phyloP scores from a whole-genome alignment of 768 basidiomycete genomes.

The Pleurotus eryngii region DNA sequence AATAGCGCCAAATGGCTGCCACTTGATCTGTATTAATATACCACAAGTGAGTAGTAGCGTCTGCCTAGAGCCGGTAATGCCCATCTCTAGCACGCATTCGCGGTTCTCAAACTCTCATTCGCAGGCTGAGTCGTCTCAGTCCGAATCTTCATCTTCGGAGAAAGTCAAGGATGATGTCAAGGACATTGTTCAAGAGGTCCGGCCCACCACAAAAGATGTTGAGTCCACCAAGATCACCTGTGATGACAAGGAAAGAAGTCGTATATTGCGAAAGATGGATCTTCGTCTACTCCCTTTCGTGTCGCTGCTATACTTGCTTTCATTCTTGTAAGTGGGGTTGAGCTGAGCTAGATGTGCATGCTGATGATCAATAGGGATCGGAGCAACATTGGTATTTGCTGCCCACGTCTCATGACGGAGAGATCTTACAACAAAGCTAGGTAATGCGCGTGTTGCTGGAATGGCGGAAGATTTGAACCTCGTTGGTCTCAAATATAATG shows the following conservation, averaged over 20 bases:
- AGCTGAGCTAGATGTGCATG: too few relatives aligned
- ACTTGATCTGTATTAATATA: not conserved
- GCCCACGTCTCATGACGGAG: too few relatives aligned
- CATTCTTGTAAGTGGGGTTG: slow-evolving; percentile 30
- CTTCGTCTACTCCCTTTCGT: slow-evolving; percentile 31
- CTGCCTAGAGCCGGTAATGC: not conserved
- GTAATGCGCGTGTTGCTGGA: slow-evolving; percentile 23
- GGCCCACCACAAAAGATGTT: not conserved
- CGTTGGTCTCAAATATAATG: slow-evolving; percentile 22
- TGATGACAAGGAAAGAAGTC: not conserved
- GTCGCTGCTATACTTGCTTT: slow-evolving; percentile 31
- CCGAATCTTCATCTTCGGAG: not conserved
- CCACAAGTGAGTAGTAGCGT: not conserved
- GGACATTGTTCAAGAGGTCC: not conserved
- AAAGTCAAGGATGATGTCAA: not conserved
- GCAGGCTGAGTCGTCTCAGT: not conserved
- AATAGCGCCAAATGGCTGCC: not conserved
- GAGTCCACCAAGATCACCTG: not conserved
- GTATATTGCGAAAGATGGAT: slow-evolving; percentile 16
- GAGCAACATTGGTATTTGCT: slow-evolving; percentile 20
- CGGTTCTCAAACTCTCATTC: not conserved
- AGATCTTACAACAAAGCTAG: not conserved
- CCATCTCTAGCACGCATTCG: not conserved
- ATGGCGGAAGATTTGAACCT: slow-evolving; percentile 23
- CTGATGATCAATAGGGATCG: slow-evolving; percentile 16